Percentiles rank a stretch among this genome's conserved stretches.
Evolutionary conservation across 371 early-diverging fungal species (phyloP).

Genomic region (Lichtheimia ornata): DNA sequence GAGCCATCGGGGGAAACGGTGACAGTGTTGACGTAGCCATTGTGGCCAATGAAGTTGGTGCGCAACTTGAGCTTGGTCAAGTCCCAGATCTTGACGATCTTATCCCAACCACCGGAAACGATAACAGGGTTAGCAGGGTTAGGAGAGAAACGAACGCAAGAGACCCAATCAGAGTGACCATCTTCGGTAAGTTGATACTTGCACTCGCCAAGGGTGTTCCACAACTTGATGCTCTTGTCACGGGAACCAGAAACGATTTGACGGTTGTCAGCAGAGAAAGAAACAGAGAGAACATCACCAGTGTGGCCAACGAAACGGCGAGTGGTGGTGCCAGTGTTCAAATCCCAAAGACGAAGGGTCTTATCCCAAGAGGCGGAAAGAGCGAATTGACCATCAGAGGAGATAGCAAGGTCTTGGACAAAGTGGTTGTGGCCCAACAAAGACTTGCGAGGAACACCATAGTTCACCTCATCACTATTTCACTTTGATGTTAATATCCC

Average conservation of each 20-base stretch:
- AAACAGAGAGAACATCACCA: slow-evolving; percentile 95
- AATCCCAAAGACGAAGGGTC: slow-evolving; percentile 98
- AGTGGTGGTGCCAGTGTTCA: slow-evolving; percentile 91
- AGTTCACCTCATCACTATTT: slow-evolving; percentile 82
- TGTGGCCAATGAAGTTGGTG: slow-evolving; percentile 99
- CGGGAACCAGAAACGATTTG: slow-evolving; percentile 97
- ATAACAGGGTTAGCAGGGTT: slow-evolving; percentile 97
- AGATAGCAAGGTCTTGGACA: slow-evolving; percentile 95
- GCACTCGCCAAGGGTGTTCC: slow-evolving; percentile 99
- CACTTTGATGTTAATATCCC: too few relatives aligned
- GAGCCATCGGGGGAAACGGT: slow-evolving; percentile 99
- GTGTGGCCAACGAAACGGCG: slow-evolving; percentile 97
- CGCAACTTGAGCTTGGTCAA: slow-evolving; percentile 96
- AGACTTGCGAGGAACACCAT: slow-evolving; percentile 89
- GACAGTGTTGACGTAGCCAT: slow-evolving; percentile 96
- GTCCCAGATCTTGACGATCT: slow-evolving; percentile 99
- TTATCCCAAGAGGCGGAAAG: slow-evolving; percentile 98
- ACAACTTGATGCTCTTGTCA: slow-evolving; percentile 98
- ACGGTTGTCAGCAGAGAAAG: slow-evolving; percentile 99
- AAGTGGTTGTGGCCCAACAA: slow-evolving; percentile 98
- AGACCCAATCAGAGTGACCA: slow-evolving; percentile 97
- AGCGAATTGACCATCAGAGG: slow-evolving; percentile 97
- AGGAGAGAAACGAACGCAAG: slow-evolving; percentile 98
- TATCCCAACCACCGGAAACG: slow-evolving; percentile 99
- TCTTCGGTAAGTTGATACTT: slow-evolving; percentile 94